phyloP scores from a whole-genome alignment of 495 filamentous ascomycete genomes.

The Podospora appendiculata region DNA sequence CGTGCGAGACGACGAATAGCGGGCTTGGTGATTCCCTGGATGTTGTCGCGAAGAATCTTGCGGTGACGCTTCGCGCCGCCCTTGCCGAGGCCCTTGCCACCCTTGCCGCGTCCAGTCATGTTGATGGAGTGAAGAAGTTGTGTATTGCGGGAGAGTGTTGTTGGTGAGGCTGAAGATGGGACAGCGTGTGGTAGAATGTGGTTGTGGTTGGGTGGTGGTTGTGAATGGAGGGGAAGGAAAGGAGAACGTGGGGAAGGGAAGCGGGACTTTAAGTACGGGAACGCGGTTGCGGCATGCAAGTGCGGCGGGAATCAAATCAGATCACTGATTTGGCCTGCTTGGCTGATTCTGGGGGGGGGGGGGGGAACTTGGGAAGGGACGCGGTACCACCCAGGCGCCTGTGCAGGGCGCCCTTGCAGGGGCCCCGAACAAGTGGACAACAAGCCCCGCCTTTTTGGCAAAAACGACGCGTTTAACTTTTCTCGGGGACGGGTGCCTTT shows the following conservation, averaged over 20 bases:
- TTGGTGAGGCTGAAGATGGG: constrained; percentile 38
- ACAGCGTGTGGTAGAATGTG: constrained; percentile 2
- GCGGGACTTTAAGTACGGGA: constrained; percentile 34
- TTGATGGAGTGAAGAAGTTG: constrained; percentile 19
- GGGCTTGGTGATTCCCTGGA: constrained; percentile 99
- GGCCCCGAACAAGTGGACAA: background rate
- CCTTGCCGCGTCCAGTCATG: constrained; percentile 98
- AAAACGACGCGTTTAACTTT: too few species aligned
- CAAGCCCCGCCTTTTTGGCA: too few species aligned
- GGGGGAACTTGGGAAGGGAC: too few species aligned
- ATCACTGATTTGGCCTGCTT: constrained; percentile 19
- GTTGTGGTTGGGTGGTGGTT: constrained; percentile 11
- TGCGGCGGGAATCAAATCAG: constrained; percentile 37
- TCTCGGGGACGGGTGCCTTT: too few species aligned
- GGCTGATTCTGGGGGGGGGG: constrained; percentile 10
- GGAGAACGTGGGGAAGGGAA: constrained; percentile 37
- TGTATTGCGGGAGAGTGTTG: constrained; percentile 6
- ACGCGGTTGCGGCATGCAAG: constrained; percentile 17
- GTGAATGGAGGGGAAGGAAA: constrained; percentile 17
- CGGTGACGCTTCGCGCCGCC: constrained; percentile 87
- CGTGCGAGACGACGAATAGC: constrained; percentile 99
- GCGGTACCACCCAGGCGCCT: constrained; percentile 1
- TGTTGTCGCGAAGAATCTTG: constrained; percentile 99
- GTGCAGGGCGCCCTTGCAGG: constrained; percentile 6
- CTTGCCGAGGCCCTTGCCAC: constrained; percentile 92